A percentile compares a stretch with the other conserved stretches of the same genome.
Conservation (phyloP, 2,329 filamentous ascomycete genomes). For the Colletotrichum echinochloae region DNA sequence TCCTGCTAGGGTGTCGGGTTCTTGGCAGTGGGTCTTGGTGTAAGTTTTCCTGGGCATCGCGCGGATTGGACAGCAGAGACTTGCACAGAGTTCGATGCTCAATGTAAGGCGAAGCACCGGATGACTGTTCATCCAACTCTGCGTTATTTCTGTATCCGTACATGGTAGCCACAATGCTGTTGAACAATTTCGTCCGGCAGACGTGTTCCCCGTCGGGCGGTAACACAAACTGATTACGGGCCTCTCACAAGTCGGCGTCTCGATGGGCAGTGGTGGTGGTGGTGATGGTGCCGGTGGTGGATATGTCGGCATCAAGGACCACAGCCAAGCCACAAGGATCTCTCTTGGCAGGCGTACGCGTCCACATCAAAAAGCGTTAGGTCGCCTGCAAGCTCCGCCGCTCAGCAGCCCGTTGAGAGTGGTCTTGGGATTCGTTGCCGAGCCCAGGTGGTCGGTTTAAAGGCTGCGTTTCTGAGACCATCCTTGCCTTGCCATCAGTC, state of each 20-base stretch:
- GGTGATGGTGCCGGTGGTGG: too few species aligned
- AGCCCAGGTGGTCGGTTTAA: constrained; percentile 23
- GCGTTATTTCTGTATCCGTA: not conserved
- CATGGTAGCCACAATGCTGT: not conserved
- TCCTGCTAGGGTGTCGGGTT: constrained; percentile 28
- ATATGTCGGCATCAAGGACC: constrained; percentile 32
- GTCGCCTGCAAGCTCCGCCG: constrained; percentile 38
- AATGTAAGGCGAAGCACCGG: constrained; percentile 8
- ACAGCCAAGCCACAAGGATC: constrained; percentile 22
- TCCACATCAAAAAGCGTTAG: constrained; percentile 42
- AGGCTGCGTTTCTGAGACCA: constrained; percentile 14
- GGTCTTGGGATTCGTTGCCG: constrained; percentile 33
- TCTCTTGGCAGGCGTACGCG: constrained; percentile 42
- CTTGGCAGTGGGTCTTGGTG: constrained; percentile 25
- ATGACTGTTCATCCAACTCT: constrained; percentile 3
- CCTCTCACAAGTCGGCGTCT: not conserved
- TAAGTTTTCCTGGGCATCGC: constrained; percentile 17
- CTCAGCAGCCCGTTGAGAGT: constrained; percentile 27
- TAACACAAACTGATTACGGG: not conserved
- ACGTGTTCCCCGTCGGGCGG: not conserved
- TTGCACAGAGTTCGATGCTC: constrained; percentile 1
- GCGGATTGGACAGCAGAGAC: not conserved
- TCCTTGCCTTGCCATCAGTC: not conserved
- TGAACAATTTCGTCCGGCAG: not conserved
- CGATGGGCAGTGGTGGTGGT: constrained; percentile 3